A percentile compares a stretch with the other conserved stretches of the same genome.
Evolutionary conservation across 2,329 filamentous ascomycete species (phyloP).

Genomic region (Colletotrichum shisoi): DNA sequence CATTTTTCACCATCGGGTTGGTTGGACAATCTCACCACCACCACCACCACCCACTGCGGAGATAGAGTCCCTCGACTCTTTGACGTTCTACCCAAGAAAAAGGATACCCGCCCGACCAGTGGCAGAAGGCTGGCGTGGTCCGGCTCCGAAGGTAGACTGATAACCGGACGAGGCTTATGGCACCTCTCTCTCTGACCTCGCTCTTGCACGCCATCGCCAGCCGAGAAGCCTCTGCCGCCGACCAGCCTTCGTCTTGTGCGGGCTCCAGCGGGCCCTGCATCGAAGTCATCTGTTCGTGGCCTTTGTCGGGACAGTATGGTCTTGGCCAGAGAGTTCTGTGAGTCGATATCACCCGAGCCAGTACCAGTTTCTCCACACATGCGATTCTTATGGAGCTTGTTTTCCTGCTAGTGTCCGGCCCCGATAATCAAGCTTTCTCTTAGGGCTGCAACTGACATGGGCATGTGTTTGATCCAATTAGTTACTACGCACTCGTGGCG

Average conservation of each 20-base stretch:
- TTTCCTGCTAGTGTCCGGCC: conserved; percentile 1
- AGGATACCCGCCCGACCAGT: not conserved
- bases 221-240: conserved; percentile 9
- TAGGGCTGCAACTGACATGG: conserved; percentile 19
- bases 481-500: conserved; percentile 70
- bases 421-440: conserved; percentile 7
- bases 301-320: conserved; percentile 65
- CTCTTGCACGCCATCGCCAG: conserved; percentile 13
- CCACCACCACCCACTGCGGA: not conserved
- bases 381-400: conserved; percentile 8
- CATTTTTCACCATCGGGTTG: not conserved
- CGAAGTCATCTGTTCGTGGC: conserved; percentile 64
- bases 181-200: conserved; percentile 5
- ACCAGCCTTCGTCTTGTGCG: conserved; percentile 19
- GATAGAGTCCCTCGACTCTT: not conserved
- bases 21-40: not conserved
- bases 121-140: not conserved
- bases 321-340: conserved; percentile 62
- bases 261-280: conserved; percentile 41
- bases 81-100: not conserved
- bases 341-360: conserved; percentile 42
- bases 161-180: conserved; percentile 1
- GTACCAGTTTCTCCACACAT: conserved; percentile 3
- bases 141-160: not conserved
- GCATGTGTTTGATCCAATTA: conserved; percentile 54